phyloP scores from a whole-genome alignment of 768 basidiomycete genomes.

The Sporobolomyces phaffii region DNA sequence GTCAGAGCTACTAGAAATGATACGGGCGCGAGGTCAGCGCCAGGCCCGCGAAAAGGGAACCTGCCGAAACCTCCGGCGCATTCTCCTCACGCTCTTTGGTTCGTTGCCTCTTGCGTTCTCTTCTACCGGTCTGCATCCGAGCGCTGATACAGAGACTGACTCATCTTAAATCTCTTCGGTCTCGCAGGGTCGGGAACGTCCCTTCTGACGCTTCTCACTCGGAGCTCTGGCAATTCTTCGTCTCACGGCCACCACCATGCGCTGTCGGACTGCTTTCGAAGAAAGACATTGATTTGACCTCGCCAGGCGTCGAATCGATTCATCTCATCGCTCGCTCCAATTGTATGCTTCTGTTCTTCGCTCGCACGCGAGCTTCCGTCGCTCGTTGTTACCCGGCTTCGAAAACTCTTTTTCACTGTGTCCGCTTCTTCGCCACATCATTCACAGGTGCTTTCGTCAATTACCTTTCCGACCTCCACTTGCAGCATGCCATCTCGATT shows the following conservation, averaged over 20 bases:
- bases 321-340: conserved; percentile 92
- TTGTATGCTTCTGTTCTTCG: conserved; percentile 46
- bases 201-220: conserved; percentile 73
- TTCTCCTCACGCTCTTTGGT: conserved; percentile 36
- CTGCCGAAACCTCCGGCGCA: conserved; percentile 41
- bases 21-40: neutral
- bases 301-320: conserved; percentile 65
- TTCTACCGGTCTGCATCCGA: neutral
- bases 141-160: neutral
- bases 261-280: conserved; percentile 37
- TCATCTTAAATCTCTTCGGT: no score
- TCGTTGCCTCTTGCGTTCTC: neutral
- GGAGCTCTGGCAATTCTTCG: conserved; percentile 82
- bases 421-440: neutral
- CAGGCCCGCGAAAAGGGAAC: conserved; percentile 9
- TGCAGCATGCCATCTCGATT: conserved; percentile 61
- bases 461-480: conserved; percentile 59
- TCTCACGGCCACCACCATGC: conserved; percentile 42
- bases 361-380: neutral
- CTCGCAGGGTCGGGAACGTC: conserved; percentile 95
- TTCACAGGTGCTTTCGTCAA: conserved; percentile 73
- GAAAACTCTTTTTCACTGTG: neutral
- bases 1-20: neutral
- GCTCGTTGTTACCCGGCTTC: neutral
- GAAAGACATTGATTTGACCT: conserved; percentile 41